A percentile compares a stretch with the other conserved stretches of the same genome.
Conservation (phyloP, 140 eudicot genomes). For the Ambrosia hybrid region DNA sequence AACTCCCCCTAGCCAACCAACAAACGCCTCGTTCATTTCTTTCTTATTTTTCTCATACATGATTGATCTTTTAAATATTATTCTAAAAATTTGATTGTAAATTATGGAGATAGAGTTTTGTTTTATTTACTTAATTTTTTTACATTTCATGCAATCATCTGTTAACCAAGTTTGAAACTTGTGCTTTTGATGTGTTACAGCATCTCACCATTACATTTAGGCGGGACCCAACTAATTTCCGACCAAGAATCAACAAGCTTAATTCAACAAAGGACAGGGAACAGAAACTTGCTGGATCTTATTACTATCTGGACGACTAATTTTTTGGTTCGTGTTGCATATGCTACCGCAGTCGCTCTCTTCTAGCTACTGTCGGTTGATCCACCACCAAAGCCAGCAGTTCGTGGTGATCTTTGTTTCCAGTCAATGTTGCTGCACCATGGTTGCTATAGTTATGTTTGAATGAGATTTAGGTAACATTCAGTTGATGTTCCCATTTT, state of each 20-base stretch:
- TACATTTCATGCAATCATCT: background rate
- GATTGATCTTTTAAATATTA: no score
- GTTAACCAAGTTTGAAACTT: background rate
- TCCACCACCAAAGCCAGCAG: slow-evolving; percentile 1
- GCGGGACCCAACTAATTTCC: slow-evolving; percentile 78
- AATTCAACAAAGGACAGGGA: slow-evolving; percentile 90
- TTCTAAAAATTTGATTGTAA: no score
- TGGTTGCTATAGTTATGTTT: slow-evolving; percentile 9
- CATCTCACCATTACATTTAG: slow-evolving; percentile 82
- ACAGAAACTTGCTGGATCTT: slow-evolving; percentile 90
- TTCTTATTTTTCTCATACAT: no score
- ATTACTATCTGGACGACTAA: slow-evolving; percentile 78
- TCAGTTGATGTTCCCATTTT: background rate
- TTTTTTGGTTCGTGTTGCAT: background rate
- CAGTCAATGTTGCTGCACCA: background rate
- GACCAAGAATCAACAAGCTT: slow-evolving; percentile 85
- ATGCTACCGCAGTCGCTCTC: slow-evolving; percentile 11
- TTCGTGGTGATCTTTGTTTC: background rate
- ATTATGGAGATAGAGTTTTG: no score
- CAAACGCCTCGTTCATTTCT: no score
- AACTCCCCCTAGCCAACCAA: no score
- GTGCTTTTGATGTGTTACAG: slow-evolving; percentile 36
- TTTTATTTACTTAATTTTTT: no score
- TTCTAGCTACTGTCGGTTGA: background rate
- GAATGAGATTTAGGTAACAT: slow-evolving; percentile 18